Evolutionary conservation across 2,329 filamentous ascomycete genomes (phyloP), one percentile per base, ranked within the genome.

Genomic region (Cladosporium sp.): DNA sequence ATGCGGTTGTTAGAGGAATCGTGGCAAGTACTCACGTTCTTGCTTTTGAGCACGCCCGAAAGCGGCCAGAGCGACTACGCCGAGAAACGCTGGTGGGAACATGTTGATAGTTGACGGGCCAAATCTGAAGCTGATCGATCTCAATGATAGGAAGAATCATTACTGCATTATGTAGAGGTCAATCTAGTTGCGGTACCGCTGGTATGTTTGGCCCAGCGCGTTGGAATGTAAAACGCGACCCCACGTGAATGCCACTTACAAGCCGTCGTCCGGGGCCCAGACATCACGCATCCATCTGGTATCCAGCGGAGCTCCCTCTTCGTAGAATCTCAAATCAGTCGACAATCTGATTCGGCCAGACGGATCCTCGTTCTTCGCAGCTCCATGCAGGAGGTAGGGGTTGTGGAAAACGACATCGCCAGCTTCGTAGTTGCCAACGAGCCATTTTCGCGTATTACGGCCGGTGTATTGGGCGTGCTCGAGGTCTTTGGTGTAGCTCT

Each of bases 361-460:
- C 9, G 59, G 54, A 56, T 74, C 71, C 51, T 72, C 64, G 56
- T 73, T 73, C 51, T 64, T 67, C 7, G 64, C 62, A 18, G 64
- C 64, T 0, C 63, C 67, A 58, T 74, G 69, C n/a, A 73, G 66
- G 53, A 66, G 65, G 53, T 67, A 72, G 8, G 71, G 67, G 50
- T 71, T 66, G 57, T 75, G 73, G 43, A 77, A 71, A 2, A 67
- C 74, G 6, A 78, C 69, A 60, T 82, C 64, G 18, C 79, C 69
- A 53, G 81, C 68, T 58, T 83, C 69, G 55, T 79, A 82, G 55
- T 62, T 73, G 55, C 65, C 78, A 62, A 69, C 76, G 64, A 71
- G 68, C 80, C 66, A 82, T 60, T 61, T 57, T 46, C 60, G 60
- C 16, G 51, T 50, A 48, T 36, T 49, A 12, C 43, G 38, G 16